Evolutionary conservation across 768 basidiomycete genomes (phyloP).

Genomic region (Leccinellum luteum): DNA sequence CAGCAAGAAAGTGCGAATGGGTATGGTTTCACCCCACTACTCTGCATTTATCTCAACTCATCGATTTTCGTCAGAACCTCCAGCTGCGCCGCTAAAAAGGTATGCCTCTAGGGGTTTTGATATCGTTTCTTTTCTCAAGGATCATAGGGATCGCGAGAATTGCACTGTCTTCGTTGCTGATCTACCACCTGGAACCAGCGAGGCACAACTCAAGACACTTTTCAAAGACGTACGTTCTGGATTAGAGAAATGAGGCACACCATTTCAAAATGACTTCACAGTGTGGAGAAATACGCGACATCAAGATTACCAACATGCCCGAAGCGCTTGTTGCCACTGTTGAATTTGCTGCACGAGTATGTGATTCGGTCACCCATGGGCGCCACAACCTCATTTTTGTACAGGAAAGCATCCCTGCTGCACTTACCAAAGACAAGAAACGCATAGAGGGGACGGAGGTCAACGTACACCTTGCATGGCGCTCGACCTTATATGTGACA

Average conservation of each 20-base stretch:
- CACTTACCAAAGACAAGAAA: constrained; percentile 94
- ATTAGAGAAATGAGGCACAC: not conserved
- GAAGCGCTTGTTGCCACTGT: constrained; percentile 74
- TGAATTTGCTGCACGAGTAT: constrained; percentile 71
- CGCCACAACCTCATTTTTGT: not conserved
- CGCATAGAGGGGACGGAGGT: constrained; percentile 73
- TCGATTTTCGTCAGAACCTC: constrained; percentile 36
- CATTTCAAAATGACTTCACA: constrained; percentile 33
- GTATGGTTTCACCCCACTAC: constrained; percentile 37
- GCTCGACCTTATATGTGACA: constrained; percentile 91
- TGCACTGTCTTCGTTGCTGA: constrained; percentile 86
- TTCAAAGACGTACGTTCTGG: constrained; percentile 77
- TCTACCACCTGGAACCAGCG: constrained; percentile 51
- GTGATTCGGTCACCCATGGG: not conserved
- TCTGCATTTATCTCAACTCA: not conserved
- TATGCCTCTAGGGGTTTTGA: constrained; percentile 20
- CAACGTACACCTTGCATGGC: constrained; percentile 87
- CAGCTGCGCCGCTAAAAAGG: constrained; percentile 58
- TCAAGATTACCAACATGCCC: constrained; percentile 67
- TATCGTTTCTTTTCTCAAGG: not conserved
- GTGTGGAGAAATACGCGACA: constrained; percentile 87
- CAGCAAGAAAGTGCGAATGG: constrained; percentile 61
- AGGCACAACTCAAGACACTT: constrained; percentile 64
- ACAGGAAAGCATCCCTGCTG: constrained; percentile 80
- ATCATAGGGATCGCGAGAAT: constrained; percentile 89